Base-by-base conservation (phyloP, 495 filamentous ascomycete genomes). In the Daldinia concentrica region DNA sequence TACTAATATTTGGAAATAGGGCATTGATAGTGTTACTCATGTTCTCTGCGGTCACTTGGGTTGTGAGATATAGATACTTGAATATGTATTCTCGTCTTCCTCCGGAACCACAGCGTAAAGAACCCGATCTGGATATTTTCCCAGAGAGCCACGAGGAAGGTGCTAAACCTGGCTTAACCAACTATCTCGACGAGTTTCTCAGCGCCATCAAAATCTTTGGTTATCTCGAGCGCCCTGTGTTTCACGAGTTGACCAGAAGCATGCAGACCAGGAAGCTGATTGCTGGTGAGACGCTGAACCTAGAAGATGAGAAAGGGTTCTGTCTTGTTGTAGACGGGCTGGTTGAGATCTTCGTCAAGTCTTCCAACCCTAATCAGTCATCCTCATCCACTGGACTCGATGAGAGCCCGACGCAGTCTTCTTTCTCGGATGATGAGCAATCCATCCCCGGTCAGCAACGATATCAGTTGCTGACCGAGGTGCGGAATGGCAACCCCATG, bases 141-240 rank as follows among this genome's bases (percentile, higher is more conserved):
- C 93, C 96, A 15, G 95, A 97, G 76, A 87, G 90, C 6, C 93
- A 95, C 76, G 94, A 97, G 66, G 92, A 92, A 32, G 93, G 94
- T 61, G 90, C 90, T 24, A 98, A 98, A 79, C 88, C 93, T 1
- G 95, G 96, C 3, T 86, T 99, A 29, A 89, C 93, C 22, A 98
- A 92, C 77, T 99, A 99, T 79, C 86, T 99, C 12, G 95, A 99
- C 78, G 96, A 99, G 80, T 99, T 98, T 71, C 84, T 99, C 14
- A 97, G 93, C 79, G 95, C 95, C n/a, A 98, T 99, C 78, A 98
- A 98, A 76, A 94, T 99, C 48, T 99, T 99, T 82, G 95, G 95
- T 2, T 99, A 98, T 77, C 85, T 99, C 50, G 95, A 99, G 78
- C 87, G 95, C 19, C 93, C 95, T 1, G 95, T 99, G 14, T 99